These are phyloP conservation scores for Cornus kousa DNA, from an alignment of 148 eudicot species.

Conservation along the genomic window DNA sequence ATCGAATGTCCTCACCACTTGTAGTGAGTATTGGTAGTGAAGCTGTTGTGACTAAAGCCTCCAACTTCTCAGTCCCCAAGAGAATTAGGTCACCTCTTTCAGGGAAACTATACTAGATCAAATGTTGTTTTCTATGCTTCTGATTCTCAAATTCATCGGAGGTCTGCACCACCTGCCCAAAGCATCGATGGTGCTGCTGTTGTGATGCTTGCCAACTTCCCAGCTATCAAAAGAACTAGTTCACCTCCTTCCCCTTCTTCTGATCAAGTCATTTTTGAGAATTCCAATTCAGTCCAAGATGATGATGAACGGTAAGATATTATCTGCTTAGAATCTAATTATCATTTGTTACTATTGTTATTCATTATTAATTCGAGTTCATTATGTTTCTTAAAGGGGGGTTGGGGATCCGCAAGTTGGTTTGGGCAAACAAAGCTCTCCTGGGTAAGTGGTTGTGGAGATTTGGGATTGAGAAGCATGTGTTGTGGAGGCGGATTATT, in stretches of 20 bases:
- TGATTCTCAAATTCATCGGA: constrained; percentile 18
- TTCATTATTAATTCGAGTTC: background rate
- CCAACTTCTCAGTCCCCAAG: constrained; percentile 45
- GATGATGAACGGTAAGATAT: constrained; percentile 54
- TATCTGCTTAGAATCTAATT: background rate
- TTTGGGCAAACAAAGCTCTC: no score
- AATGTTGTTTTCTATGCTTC: constrained; percentile 21
- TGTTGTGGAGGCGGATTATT: no score
- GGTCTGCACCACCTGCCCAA: constrained; percentile 31
- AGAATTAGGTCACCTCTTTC: constrained; percentile 67
- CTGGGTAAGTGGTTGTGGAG: no score
- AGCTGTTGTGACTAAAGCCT: constrained; percentile 28
- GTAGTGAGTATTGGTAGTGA: constrained; percentile 30
- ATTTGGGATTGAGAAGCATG: no score
- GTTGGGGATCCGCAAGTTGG: no score
- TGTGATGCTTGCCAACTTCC: constrained; percentile 28
- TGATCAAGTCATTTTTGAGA: no score
- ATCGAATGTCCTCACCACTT: constrained; percentile 26
- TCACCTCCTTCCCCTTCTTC: no score
- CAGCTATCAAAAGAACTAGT: constrained; percentile 13
- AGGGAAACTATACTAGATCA: constrained; percentile 15
- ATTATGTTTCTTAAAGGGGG: background rate
- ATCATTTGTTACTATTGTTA: background rate
- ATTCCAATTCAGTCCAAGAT: no score
- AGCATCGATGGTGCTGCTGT: constrained; percentile 30